Conservation (phyloP, 345 rosid genomes). For the Corchorus capsularis region DNA sequence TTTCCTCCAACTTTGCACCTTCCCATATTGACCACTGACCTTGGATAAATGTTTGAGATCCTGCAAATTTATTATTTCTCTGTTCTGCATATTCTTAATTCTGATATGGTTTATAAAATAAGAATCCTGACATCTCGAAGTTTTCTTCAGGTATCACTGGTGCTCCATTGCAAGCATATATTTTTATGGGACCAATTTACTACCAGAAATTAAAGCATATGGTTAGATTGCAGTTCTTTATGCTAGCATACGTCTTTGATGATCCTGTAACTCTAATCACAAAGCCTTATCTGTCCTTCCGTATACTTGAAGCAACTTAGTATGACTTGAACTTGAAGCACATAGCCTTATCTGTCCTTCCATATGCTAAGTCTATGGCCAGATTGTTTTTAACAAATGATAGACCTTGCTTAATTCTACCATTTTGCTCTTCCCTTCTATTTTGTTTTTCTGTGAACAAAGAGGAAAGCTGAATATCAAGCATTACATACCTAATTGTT, state of each 20-base stretch:
- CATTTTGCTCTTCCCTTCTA: neutral
- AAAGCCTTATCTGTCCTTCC: neutral
- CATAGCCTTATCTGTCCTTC: neutral
- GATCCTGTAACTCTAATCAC: neutral
- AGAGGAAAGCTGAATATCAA: neutral
- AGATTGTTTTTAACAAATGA: neutral
- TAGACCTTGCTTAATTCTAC: neutral
- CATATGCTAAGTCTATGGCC: neutral
- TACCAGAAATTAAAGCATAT: conserved; percentile 96
- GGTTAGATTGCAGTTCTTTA: conserved; percentile 52
- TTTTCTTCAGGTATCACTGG: conserved; percentile 78
- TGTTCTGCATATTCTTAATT: neutral
- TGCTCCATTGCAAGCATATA: conserved; percentile 79
- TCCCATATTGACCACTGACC: neutral
- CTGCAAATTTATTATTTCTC: conserved; percentile 3
- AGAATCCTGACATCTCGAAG: conserved; percentile 26
- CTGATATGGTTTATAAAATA: neutral
- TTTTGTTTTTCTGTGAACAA: neutral
- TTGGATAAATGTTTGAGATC: neutral
- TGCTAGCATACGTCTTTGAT: neutral
- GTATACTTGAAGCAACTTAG: neutral
- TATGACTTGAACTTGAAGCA: neutral
- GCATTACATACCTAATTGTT: neutral
- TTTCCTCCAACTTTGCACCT: neutral
- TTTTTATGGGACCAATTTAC: conserved; percentile 98